Percentiles rank a stretch among this genome's conserved stretches.
phyloP scores from a whole-genome alignment of 179 eudicot species.

The Gypsophila paniculata region DNA sequence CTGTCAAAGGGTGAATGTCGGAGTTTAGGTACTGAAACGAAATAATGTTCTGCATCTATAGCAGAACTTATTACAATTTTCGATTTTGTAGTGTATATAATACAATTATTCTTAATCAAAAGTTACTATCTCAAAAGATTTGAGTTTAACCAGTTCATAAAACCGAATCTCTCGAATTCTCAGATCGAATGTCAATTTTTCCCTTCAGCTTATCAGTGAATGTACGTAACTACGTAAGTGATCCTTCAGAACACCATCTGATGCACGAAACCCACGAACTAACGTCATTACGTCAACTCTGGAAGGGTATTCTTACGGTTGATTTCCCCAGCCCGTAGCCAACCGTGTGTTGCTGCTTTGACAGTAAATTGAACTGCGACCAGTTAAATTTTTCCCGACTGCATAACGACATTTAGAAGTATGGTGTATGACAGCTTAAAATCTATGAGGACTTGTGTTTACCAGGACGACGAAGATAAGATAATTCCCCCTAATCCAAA shows the following conservation, averaged over 20 bases:
- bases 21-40: background rate
- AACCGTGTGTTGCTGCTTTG: slow-evolving; percentile 65
- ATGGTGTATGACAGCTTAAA: background rate
- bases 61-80: background rate
- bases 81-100: slow-evolving; percentile 7
- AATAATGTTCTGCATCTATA: background rate
- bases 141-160: background rate
- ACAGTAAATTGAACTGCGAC: slow-evolving; percentile 65
- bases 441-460: background rate
- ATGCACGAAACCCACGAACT: no score
- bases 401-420: slow-evolving; percentile 21
- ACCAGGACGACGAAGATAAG: no score
- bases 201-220: no score
- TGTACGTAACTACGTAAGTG: no score
- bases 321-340: slow-evolving; percentile 89
- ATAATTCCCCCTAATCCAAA: no score
- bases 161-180: background rate
- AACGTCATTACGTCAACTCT: no score
- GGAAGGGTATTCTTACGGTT: no score
- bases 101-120: background rate
- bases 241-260: slow-evolving; percentile 75
- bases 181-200: background rate
- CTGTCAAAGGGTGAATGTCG: background rate
- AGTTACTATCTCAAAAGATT: background rate
- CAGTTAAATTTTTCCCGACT: slow-evolving; percentile 87